Base-by-base conservation (phyloP, 345 rosid genomes). In the Hibiscus mutabilis region DNA sequence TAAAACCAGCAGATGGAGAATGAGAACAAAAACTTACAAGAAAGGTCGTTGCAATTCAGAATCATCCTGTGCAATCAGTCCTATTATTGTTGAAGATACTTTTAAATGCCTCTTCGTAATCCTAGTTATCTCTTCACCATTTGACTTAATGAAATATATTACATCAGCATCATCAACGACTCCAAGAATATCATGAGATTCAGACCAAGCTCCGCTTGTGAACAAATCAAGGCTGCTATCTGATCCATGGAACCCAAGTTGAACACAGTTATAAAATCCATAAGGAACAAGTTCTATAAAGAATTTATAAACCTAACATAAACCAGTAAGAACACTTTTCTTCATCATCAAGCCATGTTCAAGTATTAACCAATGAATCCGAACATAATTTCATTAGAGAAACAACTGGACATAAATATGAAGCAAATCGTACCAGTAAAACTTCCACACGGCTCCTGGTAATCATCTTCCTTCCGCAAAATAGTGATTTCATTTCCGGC, bases 191-290 rank as follows among this genome's bases (percentile, higher is more conserved):
- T 89, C 89, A 72, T 85, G 89, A 72, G 81, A 73, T 78, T 86
- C 99, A 4, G 96, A 92, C 97, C 99, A 95, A 66, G 82, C 87
- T 79, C 97, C 97, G 76, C 73, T 80, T 63, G 81, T 79, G 80
- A 83, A 90, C 52, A 85, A 76, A 75, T 82, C 74, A 69, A 69
- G 79, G 65, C 76, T 69, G 74, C 78, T 73, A 71, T 86, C 98
- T 94, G 82, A 73, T 68, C 69, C 68, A 78, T 60, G 69, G 65
- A 77, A 75, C 65, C 80, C 13, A 82, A 75, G 59, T 79, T 47
- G 72, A 24, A 80, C 69, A 82, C 22, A 53, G 31, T 33, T 22
- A 47, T 29, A 33, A 69, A 35, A 46, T 1, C 42, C 9, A 67
- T 47, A 6, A 42, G 53, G 73, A 75, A 66, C 47, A 18, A 35